Base-by-base conservation (phyloP, 78 protist species). In the Pigoraptor vietnamica region DNA sequence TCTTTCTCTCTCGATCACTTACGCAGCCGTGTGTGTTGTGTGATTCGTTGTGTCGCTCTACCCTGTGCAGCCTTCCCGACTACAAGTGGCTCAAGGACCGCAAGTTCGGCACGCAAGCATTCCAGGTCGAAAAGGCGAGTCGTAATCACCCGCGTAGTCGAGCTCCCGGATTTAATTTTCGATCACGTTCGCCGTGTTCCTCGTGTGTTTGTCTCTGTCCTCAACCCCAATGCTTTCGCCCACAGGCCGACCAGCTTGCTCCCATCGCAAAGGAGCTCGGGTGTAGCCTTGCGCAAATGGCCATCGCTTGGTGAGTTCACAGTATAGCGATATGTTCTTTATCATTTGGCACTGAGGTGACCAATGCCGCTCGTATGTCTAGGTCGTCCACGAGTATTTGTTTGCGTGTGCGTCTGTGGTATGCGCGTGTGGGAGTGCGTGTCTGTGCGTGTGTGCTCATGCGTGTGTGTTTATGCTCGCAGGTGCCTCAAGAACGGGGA, bases 181-280 rank as follows among this genome's bases (percentile, higher is more conserved):
- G 29, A 21, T 14, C 67, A 48, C 14, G 29, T 48, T 48, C 29
- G 32, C 24, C 36, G 35, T 21, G 0, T 83, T 32, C 32, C 0
- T 21, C 32, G 35, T 34, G 87, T 34, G 87, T 83, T 32, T 83
- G 35, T 21, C 34, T 90, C 14, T 24, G 32, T 23, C 40, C 24
- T 25, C 19, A 90, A 67, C 87, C 1, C 36, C 33, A 35, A 0
- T 37, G 90, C 33, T 32, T 81, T 14, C 1, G 23, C 33, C 23
- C 2, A 39, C 56, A 29, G 23, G 23, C 88, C 10, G 67, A 79
- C 83, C 1, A 21, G 33, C 88, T 92, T 39, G 2, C 1, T 1
- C 91, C 94, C 48, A 82, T 94, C 0, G 95, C 95, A 23, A 81
- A 86, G 56, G 89, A 92, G 84, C 82, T 94, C 1, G 95, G 91